Evolutionary conservation across 768 basidiomycete genomes (phyloP).

Genomic region (Russula griseocarnosa): DNA sequence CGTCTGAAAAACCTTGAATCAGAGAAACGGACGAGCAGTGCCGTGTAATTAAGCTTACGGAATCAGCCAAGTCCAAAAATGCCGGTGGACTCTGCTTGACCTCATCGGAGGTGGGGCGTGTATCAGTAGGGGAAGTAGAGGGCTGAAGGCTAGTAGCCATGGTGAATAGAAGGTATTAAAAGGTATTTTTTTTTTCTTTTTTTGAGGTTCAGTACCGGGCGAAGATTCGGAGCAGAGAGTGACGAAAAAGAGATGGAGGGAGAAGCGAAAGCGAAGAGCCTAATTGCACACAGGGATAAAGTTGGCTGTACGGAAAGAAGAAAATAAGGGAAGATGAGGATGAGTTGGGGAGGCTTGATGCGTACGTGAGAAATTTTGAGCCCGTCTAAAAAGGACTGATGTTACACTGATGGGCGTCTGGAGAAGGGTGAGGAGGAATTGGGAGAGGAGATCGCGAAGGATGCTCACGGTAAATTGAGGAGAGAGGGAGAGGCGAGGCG

Average conservation of each 20-base stretch:
- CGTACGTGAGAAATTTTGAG: slow-evolving; percentile 66
- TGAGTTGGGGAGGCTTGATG: slow-evolving; percentile 28
- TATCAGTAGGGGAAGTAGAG: slow-evolving; percentile 69
- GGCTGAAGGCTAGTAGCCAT: slow-evolving; percentile 71
- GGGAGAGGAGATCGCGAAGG: slow-evolving; percentile 12
- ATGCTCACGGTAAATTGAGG: slow-evolving; percentile 23
- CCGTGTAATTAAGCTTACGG: slow-evolving; percentile 50
- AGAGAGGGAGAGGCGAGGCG: slow-evolving; percentile 20
- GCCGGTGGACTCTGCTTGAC: slow-evolving; percentile 87
- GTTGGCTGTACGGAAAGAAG: slow-evolving; percentile 38
- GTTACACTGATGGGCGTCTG: slow-evolving; percentile 61
- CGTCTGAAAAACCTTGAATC: slow-evolving; percentile 45
- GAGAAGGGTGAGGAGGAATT: slow-evolving; percentile 10
- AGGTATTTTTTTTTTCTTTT: slow-evolving; percentile 44
- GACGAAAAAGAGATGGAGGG: slow-evolving; percentile 43
- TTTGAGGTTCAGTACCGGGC: slow-evolving; percentile 38
- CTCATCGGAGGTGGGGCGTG: slow-evolving; percentile 60
- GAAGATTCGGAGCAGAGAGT: slow-evolving; percentile 45
- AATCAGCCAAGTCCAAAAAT: slow-evolving; percentile 91
- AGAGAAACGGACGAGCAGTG: slow-evolving; percentile 21
- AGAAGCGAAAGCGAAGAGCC: slow-evolving; percentile 42
- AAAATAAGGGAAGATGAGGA: slow-evolving; percentile 30
- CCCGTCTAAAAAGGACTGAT: slow-evolving; percentile 75
- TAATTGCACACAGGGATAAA: slow-evolving; percentile 63
- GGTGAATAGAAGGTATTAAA: slow-evolving; percentile 41